phyloP scores from a whole-genome alignment of 176 grass and related monocot species.

The Alloteropsis semialata region DNA sequence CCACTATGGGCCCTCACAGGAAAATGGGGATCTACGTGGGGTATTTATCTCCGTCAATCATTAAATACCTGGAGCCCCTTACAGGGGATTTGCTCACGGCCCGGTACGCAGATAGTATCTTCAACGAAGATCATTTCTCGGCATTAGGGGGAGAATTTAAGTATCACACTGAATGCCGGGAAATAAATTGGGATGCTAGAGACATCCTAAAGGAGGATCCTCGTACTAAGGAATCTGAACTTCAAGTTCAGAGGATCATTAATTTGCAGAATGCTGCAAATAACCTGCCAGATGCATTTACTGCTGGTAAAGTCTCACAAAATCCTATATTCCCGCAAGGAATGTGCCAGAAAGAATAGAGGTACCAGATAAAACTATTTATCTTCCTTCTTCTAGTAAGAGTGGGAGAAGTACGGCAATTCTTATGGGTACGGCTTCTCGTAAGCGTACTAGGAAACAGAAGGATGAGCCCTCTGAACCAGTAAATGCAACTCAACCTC shows the following conservation, averaged over 20 bases:
- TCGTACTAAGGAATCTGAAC: not conserved
- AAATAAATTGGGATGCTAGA: not conserved
- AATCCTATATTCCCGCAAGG: not conserved
- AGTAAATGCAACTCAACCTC: not conserved
- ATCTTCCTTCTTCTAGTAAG: not conserved
- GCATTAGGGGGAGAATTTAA: too few species aligned
- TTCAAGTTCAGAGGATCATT: not conserved
- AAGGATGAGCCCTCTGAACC: not conserved
- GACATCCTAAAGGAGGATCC: not conserved
- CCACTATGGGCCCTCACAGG: too few species aligned
- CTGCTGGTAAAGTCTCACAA: not conserved
- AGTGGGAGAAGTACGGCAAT: not conserved
- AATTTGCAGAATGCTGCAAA: not conserved
- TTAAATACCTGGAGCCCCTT: too few species aligned
- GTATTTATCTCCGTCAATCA: too few species aligned
- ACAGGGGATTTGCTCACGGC: too few species aligned
- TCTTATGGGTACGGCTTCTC: too few species aligned
- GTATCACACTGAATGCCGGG: not conserved
- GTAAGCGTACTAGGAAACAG: not conserved
- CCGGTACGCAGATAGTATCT: too few species aligned
- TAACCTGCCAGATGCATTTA: not conserved
- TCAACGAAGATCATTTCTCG: too few species aligned
- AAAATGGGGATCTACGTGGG: too few species aligned
- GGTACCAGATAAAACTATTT: not conserved
- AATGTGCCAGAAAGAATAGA: not conserved